Evolutionary conservation across 2,329 filamentous ascomycete genomes (phyloP).

Genomic region (Colletotrichum cereale): DNA sequence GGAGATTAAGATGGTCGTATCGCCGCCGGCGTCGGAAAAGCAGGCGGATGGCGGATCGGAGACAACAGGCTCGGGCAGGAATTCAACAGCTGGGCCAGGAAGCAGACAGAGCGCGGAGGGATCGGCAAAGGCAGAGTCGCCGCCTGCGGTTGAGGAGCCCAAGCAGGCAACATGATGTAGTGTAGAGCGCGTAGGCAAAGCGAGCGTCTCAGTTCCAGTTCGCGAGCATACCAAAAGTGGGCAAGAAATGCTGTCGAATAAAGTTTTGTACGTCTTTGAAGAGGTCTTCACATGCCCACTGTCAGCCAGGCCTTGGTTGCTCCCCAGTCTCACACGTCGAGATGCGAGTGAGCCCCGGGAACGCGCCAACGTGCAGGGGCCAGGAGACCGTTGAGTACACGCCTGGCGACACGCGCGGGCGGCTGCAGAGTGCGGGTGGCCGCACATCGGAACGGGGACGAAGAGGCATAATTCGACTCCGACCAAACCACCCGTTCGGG

Average conservation of each 20-base stretch:
- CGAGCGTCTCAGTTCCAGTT: not conserved
- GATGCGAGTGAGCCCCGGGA: not conserved
- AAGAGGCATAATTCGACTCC: not conserved
- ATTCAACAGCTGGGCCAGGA: slow-evolving; percentile 26
- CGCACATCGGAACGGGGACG: not conserved
- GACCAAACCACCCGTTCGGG: not conserved
- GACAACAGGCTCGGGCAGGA: slow-evolving; percentile 20
- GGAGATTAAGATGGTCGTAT: slow-evolving; percentile 51
- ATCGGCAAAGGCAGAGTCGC: slow-evolving; percentile 34
- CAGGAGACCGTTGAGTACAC: not conserved
- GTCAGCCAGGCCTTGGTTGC: too few relatives aligned
- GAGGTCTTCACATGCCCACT: not conserved
- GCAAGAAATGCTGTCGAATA: not conserved
- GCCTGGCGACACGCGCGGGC: not conserved
- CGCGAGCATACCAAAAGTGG: not conserved
- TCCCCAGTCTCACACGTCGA: not conserved
- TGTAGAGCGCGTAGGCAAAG: not conserved
- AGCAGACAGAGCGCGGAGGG: slow-evolving; percentile 32
- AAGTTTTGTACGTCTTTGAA: slow-evolving; percentile 1
- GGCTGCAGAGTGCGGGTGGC: not conserved
- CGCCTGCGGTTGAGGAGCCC: slow-evolving; percentile 34
- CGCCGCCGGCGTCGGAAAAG: slow-evolving; percentile 36
- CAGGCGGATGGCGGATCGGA: slow-evolving; percentile 32
- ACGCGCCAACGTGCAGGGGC: not conserved
- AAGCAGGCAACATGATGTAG: slow-evolving; percentile 33